phyloP scores from a whole-genome alignment of 2,329 filamentous ascomycete genomes.

The Clonostachys chloroleuca region DNA sequence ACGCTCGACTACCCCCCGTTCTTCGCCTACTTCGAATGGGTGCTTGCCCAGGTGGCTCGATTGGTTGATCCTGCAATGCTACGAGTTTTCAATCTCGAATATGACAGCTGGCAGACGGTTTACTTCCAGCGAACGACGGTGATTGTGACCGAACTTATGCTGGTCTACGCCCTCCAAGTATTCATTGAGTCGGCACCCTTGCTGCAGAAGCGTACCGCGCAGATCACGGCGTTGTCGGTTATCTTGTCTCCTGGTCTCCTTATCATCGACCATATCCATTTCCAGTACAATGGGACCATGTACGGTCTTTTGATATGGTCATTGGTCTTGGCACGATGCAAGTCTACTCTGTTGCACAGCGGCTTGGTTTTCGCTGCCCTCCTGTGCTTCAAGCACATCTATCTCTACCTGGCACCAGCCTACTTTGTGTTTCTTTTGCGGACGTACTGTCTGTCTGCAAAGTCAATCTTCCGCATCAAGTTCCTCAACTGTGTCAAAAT shows the following conservation, averaged over 20 bases:
- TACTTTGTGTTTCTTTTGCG: conserved; percentile 95
- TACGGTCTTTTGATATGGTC: conserved; percentile 89
- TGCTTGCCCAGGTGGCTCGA: conserved; percentile 74
- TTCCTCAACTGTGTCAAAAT: conserved; percentile 82
- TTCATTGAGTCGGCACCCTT: conserved; percentile 70
- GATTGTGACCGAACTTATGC: conserved; percentile 75
- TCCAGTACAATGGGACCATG: conserved; percentile 97
- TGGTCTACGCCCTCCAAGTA: conserved; percentile 78
- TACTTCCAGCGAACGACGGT: conserved; percentile 93
- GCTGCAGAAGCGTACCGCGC: conserved; percentile 67
- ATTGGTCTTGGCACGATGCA: conserved; percentile 73
- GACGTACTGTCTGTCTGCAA: conserved; percentile 77
- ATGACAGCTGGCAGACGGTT: conserved; percentile 89
- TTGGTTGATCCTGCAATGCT: conserved; percentile 80
- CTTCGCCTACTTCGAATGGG: conserved; percentile 96
- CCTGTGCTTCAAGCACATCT: conserved; percentile 96
- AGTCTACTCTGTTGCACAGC: conserved; percentile 70
- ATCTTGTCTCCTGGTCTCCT: conserved; percentile 87
- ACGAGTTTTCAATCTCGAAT: conserved; percentile 71
- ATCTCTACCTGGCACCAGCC: conserved; percentile 90
- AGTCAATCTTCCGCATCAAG: conserved; percentile 70
- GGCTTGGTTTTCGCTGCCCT: conserved; percentile 81
- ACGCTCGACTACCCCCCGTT: conserved; percentile 98
- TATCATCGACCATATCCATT: conserved; percentile 98
- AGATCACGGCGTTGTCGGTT: conserved; percentile 84